phyloP scores from a whole-genome alignment of 192 early-diverging fungal genomes.

The Backusella sp. region DNA sequence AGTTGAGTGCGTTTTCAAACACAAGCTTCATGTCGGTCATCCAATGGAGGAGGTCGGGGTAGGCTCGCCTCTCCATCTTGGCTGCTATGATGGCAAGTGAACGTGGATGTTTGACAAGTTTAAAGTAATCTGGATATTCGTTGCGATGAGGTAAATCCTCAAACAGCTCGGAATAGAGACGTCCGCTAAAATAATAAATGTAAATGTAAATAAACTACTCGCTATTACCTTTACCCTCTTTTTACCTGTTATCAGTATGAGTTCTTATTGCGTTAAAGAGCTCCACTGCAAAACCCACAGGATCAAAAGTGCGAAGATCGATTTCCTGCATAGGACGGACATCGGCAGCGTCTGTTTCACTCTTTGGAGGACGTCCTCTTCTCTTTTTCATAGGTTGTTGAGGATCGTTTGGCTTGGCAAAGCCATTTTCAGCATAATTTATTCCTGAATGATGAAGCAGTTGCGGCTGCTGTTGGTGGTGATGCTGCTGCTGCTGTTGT shows the following conservation, averaged over 20 bases:
- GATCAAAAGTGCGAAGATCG: slow-evolving; percentile 18
- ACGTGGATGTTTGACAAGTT: slow-evolving; percentile 79
- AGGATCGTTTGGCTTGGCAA: background rate
- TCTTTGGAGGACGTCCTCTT: slow-evolving; percentile 32
- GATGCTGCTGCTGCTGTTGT: background rate
- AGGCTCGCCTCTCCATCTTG: slow-evolving; percentile 60
- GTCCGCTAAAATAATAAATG: slow-evolving; percentile 40
- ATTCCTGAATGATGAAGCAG: background rate
- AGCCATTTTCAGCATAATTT: background rate
- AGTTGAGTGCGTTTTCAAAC: slow-evolving; percentile 90
- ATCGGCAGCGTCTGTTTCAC: slow-evolving; percentile 23
- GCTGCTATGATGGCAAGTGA: slow-evolving; percentile 64
- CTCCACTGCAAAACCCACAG: slow-evolving; percentile 33
- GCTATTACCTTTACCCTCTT: background rate
- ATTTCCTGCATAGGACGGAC: slow-evolving; percentile 19
- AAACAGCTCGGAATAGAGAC: slow-evolving; percentile 75
- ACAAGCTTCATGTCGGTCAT: slow-evolving; percentile 79
- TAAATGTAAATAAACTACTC: background rate
- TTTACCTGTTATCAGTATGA: slow-evolving; percentile 49
- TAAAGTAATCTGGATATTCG: slow-evolving; percentile 92
- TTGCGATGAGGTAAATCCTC: slow-evolving; percentile 69
- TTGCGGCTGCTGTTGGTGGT: background rate
- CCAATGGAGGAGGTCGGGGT: slow-evolving; percentile 69
- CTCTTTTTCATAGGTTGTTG: slow-evolving; percentile 6
- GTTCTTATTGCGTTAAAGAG: slow-evolving; percentile 42